These are phyloP conservation scores for Globisporangium emineosum DNA, from an alignment of 352 stramenopile species.

Conservation along the genomic window DNA sequence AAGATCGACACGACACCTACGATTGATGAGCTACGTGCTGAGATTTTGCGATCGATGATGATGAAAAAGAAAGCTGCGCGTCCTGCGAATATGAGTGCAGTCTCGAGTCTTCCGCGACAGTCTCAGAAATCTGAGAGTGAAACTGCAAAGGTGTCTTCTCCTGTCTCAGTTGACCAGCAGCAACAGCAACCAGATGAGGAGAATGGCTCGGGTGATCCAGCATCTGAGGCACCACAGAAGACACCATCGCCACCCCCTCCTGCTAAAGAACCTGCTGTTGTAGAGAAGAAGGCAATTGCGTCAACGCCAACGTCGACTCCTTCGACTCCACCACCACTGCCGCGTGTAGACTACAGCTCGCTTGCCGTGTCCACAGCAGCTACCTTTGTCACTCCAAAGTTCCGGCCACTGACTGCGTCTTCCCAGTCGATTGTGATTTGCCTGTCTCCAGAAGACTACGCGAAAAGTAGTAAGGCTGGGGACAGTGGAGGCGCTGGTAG, in stretches of 20 bases:
- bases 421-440: conserved; percentile 71
- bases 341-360: conserved; percentile 3
- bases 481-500: conserved; percentile 9
- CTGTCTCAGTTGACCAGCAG: conserved; percentile 8
- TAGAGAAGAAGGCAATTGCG: neutral
- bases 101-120: neutral
- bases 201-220: neutral
- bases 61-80: conserved; percentile 21
- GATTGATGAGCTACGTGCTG: conserved; percentile 39
- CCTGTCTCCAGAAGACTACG: conserved; percentile 50
- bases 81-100: neutral
- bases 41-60: conserved; percentile 54
- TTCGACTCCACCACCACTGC: neutral
- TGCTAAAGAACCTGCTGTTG: neutral
- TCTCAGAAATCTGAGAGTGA: neutral
- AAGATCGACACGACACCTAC: conserved; percentile 12
- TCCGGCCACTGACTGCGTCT: conserved; percentile 59
- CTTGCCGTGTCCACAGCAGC: neutral
- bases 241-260: neutral
- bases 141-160: neutral
- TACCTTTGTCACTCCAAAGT: conserved; percentile 23
- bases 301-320: neutral
- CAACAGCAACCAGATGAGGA: neutral
- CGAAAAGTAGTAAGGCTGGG: conserved; percentile 18
- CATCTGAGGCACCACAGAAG: neutral